These are phyloP conservation scores for Rhipidocladum racemiflorum DNA, from an alignment of 176 grass and related monocot genomes.

Conservation along the genomic window DNA sequence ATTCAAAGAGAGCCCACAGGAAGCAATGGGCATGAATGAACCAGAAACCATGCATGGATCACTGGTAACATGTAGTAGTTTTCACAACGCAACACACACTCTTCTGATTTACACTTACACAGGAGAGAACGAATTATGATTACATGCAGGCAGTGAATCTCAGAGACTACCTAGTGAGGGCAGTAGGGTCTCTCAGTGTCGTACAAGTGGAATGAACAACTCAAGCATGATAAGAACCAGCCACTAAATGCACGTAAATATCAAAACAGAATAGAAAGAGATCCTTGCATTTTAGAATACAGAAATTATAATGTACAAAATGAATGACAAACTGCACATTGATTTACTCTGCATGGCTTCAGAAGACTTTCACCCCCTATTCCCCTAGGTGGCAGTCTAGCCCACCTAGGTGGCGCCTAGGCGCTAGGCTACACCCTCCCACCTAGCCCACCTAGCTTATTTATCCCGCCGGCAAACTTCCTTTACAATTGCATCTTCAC, in stretches of 20 bases:
- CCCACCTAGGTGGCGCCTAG: no score
- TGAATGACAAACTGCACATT: slow-evolving; percentile 42
- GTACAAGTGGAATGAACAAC: slow-evolving; percentile 20
- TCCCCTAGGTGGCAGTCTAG: no score
- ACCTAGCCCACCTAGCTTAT: no score
- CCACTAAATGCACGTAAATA: slow-evolving; percentile 9
- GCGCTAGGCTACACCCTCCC: no score
- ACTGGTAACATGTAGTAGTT: background rate
- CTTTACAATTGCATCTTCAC: slow-evolving; percentile 58
- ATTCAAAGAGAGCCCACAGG: background rate
- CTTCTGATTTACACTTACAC: slow-evolving; percentile 9
- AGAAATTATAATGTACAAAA: slow-evolving; percentile 56
- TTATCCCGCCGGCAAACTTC: slow-evolving; percentile 40
- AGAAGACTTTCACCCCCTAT: slow-evolving; percentile 35
- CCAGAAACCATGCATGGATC: background rate
- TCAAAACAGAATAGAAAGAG: slow-evolving; percentile 28
- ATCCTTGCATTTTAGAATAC: slow-evolving; percentile 41
- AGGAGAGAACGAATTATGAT: background rate
- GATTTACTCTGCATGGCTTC: slow-evolving; percentile 10
- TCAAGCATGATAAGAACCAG: slow-evolving; percentile 7
- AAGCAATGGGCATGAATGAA: background rate
- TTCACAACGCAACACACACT: background rate
- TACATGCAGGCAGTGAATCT: background rate
- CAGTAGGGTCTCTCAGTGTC: background rate
- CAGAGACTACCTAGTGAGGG: background rate